Conservation (phyloP, 2,329 filamentous ascomycete species). For the Onygenales sp. region DNA sequence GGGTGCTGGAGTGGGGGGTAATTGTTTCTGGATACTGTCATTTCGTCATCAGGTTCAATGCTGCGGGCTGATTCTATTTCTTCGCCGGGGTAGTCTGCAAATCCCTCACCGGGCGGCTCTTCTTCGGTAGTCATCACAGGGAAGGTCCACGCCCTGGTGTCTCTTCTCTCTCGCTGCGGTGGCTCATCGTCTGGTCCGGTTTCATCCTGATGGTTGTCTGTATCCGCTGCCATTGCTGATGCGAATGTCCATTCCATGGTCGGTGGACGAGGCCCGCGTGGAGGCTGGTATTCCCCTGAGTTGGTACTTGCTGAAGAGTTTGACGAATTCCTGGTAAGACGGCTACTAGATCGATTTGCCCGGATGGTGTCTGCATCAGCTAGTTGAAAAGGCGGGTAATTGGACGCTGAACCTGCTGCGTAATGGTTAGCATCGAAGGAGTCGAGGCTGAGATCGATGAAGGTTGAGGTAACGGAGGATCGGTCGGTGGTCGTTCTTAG, state of each 20-base stretch:
- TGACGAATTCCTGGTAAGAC: slow-evolving; percentile 31
- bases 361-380: slow-evolving; percentile 47
- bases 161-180: slow-evolving; percentile 20
- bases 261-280: slow-evolving; percentile 31
- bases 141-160: slow-evolving; percentile 47
- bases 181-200: slow-evolving; percentile 11
- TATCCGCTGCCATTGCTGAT: slow-evolving; percentile 18
- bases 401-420: slow-evolving; percentile 42
- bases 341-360: slow-evolving; percentile 43
- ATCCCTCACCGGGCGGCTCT: slow-evolving; percentile 7
- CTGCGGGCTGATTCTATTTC: background rate
- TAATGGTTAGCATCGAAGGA: slow-evolving; percentile 42
- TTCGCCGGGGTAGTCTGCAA: slow-evolving; percentile 10
- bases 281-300: slow-evolving; percentile 18
- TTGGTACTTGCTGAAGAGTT: slow-evolving; percentile 18
- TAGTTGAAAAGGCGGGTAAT: slow-evolving; percentile 41
- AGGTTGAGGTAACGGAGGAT: slow-evolving; percentile 39
- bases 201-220: slow-evolving; percentile 12
- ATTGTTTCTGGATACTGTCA: background rate
- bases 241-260: slow-evolving; percentile 41
- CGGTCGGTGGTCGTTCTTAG: slow-evolving; percentile 37
- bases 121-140: slow-evolving; percentile 29
- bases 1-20: background rate
- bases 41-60: slow-evolving; percentile 14
- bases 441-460: slow-evolving; percentile 49